Evolutionary conservation across 257 asterid species (phyloP), one percentile per base, ranked within the genome.

Genomic region (Prunella vulgaris): DNA sequence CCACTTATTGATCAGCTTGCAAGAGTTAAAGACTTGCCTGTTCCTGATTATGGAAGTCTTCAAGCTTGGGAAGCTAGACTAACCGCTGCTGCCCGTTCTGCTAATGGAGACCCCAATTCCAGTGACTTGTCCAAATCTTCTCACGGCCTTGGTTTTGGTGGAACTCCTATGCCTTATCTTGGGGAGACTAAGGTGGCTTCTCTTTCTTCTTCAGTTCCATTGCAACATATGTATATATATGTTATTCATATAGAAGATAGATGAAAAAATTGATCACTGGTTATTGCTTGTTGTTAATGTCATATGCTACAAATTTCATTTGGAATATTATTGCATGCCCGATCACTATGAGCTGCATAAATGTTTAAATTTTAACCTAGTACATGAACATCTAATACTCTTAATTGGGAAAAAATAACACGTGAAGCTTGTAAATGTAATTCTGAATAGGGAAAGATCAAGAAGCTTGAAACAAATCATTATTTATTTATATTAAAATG

Each of bases 1-100:
- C 98, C 98, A 37, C 78, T 94, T 69, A 79, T 66, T 17, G 98
- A 89, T 62, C 99, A 87, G 83, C 92, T 94, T 25, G 83, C 79
- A 73, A 84, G 95, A 74, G 93, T 94, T 28, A 91, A 89, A 78
- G 98, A 94, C 79, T 89, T 94, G 81, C 75, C 92, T 35, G 86
- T 69, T 65, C 99, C 98, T 51, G 97, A 94, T 68, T 87, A 87
- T 74, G 95, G 97, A 77, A 86, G 72, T 71, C 96, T 94, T 80
- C 97, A 87, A 72, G 97, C 93, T 64, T 94, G 99, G 98, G 99
- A 94, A 81, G 78, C 82, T 67, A 85, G 86, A 74, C 90, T 88
- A 73, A 84, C 76, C 74, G 88, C 96, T 70, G 88, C 87, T 65
- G 87, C 86, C 54, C 83, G 94, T 65, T 84, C 88, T 76, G 86